phyloP scores from a whole-genome alignment of 805 yeast genomes.

The Teunomyces lycoperdinae region DNA sequence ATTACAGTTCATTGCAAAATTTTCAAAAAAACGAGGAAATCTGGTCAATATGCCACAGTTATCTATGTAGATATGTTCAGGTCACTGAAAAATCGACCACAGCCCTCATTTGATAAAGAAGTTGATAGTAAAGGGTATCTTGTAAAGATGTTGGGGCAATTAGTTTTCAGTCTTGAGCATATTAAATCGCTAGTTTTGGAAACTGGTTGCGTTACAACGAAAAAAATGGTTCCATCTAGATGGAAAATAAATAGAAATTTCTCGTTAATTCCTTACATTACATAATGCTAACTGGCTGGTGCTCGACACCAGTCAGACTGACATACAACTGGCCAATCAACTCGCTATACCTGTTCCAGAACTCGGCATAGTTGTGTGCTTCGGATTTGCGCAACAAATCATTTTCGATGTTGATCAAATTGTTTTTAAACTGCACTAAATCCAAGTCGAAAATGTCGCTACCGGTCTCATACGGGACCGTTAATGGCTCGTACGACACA shows the following conservation, averaged over 20 bases:
- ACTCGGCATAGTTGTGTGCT: background rate
- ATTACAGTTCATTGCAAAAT: too few species aligned
- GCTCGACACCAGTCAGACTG: background rate
- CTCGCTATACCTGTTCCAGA: background rate
- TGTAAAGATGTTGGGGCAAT: background rate
- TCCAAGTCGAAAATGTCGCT: conserved; percentile 3
- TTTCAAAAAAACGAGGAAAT: too few species aligned
- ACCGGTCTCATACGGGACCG: conserved; percentile 3
- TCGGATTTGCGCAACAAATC: conserved; percentile 3
- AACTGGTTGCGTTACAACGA: background rate
- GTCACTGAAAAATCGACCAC: too few species aligned
- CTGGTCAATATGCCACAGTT: too few species aligned
- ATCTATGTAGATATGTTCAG: too few species aligned
- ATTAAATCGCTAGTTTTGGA: background rate
- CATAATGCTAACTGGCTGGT: background rate
- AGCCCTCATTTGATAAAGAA: too few species aligned
- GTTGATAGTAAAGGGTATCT: background rate
- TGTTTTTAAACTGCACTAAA: conserved; percentile 9
- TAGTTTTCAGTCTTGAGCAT: background rate
- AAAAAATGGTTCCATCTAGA: background rate
- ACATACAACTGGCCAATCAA: conserved; percentile 2
- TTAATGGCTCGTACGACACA: conserved; percentile 1
- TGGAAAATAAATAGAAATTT: background rate
- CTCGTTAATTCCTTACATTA: background rate
- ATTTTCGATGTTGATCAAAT: conserved; percentile 10